These are phyloP conservation scores for Conticribra guillardii DNA, from an alignment of 108 stramenopile genomes.

Conservation along the genomic window DNA sequence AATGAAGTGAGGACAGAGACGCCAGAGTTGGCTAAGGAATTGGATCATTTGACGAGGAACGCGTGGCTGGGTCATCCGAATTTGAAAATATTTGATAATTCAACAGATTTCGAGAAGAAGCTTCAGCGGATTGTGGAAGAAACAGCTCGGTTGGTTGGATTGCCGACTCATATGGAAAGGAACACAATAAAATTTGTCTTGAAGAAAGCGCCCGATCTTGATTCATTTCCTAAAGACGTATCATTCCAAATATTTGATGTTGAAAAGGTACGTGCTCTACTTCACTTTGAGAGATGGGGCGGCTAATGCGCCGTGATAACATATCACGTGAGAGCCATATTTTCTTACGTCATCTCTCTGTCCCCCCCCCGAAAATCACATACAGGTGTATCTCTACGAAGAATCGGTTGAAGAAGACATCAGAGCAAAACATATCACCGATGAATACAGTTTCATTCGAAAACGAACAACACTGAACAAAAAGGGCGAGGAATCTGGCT, in stretches of 20 bases:
- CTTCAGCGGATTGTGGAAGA: constrained; percentile 74
- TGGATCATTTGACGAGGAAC: constrained; percentile 79
- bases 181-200: constrained; percentile 77
- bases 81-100: constrained; percentile 77
- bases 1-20: constrained; percentile 90
- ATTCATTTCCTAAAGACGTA: constrained; percentile 66
- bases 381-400: constrained; percentile 44
- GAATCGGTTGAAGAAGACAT: constrained; percentile 20
- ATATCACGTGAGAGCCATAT: not conserved
- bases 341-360: not conserved
- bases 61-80: constrained; percentile 89
- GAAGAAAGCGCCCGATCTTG: constrained; percentile 48
- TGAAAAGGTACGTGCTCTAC: constrained; percentile 59
- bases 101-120: constrained; percentile 88
- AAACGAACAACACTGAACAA: constrained; percentile 62
- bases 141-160: constrained; percentile 68
- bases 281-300: too few species aligned
- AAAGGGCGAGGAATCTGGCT: constrained; percentile 45
- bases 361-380: not conserved
- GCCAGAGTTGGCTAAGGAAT: constrained; percentile 68
- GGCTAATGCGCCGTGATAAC: too few species aligned
- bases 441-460: constrained; percentile 81
- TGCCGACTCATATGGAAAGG: constrained; percentile 72
- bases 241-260: constrained; percentile 75
- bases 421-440: constrained; percentile 26